Base-by-base conservation (phyloP, 371 early-diverging fungal genomes). In the Mucor piriformis region DNA sequence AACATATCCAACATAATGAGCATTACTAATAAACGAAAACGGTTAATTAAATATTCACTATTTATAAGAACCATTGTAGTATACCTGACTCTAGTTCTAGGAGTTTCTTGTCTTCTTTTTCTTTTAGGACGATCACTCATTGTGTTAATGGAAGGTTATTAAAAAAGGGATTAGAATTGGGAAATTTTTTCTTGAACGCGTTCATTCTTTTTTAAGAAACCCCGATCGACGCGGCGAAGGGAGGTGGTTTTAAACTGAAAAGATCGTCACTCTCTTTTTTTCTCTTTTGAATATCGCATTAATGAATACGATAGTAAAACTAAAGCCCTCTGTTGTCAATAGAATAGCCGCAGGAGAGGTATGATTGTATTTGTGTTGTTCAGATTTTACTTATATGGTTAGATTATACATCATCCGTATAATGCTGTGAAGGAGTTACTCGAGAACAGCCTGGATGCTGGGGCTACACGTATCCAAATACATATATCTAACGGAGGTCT, bases 361-460 rank as follows among this genome's bases (percentile, higher is more conserved):
- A 65, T 10, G n/a, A 18, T 18, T 18, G 10, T 21, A 16, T 40
- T 10, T 40, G 16, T 23, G 10, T 42, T n/a, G 3, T 18, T 42
- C 4, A 16, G 1, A 18, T 18, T 8, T 18, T n/a, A 8, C 42
- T 18, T 18, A 18, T 25, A 40, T 24, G 3, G 38, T 32, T 54
- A 92, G 89, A 86, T 94, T 42, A 94, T 95, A 43, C 88, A 90
- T 50, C 71, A 93, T 20, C 94, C 98, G 10, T 83, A 87, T 1
- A 92, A 93, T 65, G 93, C 93, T 3, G 66, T 97, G 38, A 99
- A 98, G 67, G 99, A 99, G 72, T 71, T 97, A 27, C 64, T 98
- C 3, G 99, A 99, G 61, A 99, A 99, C 72, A 84, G 90, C 6
- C 70, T 99, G 16, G 99, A 99, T 73, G 96, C 99, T n/a, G 84